A percentile compares a stretch with the other conserved stretches of the same genome.
Evolutionary conservation across 2,329 filamentous ascomycete species (phyloP).

Genomic region (Aspergillus cejpii): DNA sequence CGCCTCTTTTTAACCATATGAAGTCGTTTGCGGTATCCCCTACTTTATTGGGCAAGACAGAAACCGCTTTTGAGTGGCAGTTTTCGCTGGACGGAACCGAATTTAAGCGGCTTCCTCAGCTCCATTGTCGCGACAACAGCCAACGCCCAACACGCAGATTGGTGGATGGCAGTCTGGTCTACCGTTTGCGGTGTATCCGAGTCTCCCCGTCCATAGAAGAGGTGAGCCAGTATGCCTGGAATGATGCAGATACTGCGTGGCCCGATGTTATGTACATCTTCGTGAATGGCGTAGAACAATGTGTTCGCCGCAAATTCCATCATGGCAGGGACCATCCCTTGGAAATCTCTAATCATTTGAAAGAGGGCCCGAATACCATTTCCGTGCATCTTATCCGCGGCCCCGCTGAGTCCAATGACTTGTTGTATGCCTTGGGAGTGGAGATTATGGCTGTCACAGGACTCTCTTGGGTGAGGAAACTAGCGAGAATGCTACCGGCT

Average conservation of each 20-base stretch:
- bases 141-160: conserved; percentile 29
- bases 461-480: conserved; percentile 34
- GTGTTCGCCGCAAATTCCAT: conserved; percentile 60
- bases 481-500: conserved; percentile 40
- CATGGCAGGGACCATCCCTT: conserved; percentile 69
- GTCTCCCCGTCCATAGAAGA: conserved; percentile 27
- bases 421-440: conserved; percentile 58
- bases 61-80: conserved; percentile 27
- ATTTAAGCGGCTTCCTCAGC: conserved; percentile 30
- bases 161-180: conserved; percentile 52
- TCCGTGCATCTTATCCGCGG: conserved; percentile 46
- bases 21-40: conserved; percentile 29
- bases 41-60: conserved; percentile 21
- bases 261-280: conserved; percentile 62
- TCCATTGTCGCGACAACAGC: conserved; percentile 12
- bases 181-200: conserved; percentile 63
- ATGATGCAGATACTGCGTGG: conserved; percentile 60
- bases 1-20: conserved; percentile 35
- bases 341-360: conserved; percentile 61
- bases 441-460: conserved; percentile 58
- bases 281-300: conserved; percentile 57
- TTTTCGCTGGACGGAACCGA: conserved; percentile 32
- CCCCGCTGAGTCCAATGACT: conserved; percentile 28
- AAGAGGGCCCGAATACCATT: conserved; percentile 56
- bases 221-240: conserved; percentile 53